These are phyloP conservation scores for Carex cristatella DNA, from an alignment of 176 grass and related monocot genomes.

Conservation along the genomic window DNA sequence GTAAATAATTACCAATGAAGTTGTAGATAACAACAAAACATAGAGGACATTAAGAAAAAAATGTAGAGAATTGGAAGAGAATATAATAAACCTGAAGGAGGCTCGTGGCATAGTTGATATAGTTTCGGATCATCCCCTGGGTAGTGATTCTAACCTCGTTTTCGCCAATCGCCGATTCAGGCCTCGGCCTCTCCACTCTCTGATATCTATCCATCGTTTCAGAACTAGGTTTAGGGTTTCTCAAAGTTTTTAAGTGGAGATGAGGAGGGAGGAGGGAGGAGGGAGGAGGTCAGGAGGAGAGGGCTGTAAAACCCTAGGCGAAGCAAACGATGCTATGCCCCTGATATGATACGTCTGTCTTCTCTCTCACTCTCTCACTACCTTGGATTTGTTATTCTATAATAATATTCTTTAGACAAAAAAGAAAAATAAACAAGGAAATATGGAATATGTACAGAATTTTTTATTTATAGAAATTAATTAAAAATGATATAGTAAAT, in stretches of 20 bases:
- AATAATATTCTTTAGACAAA: background rate
- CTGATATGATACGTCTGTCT: background rate
- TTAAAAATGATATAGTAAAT: too few species aligned
- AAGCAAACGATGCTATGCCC: conserved; percentile 25
- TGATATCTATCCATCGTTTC: conserved; percentile 81
- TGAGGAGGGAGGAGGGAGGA: background rate
- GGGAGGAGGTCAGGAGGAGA: background rate
- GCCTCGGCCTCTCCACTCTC: conserved; percentile 77
- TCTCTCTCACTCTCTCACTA: background rate
- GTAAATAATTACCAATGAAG: background rate
- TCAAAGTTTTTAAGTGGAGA: background rate
- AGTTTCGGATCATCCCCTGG: conserved; percentile 37
- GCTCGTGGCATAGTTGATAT: conserved; percentile 39
- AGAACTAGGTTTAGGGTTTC: conserved; percentile 31
- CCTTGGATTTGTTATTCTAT: background rate
- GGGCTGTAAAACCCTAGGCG: conserved; percentile 74
- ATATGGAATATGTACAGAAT: background rate
- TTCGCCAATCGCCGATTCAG: conserved; percentile 74
- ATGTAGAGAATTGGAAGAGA: background rate
- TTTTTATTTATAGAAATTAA: too few species aligned
- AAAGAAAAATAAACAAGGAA: background rate
- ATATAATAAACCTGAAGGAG: conserved; percentile 29
- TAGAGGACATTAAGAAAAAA: background rate
- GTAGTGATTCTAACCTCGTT: conserved; percentile 91
- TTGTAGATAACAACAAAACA: background rate